These are phyloP conservation scores for Exserohilum turcica DNA, from an alignment of 2,329 filamentous ascomycete species.

Conservation along the genomic window DNA sequence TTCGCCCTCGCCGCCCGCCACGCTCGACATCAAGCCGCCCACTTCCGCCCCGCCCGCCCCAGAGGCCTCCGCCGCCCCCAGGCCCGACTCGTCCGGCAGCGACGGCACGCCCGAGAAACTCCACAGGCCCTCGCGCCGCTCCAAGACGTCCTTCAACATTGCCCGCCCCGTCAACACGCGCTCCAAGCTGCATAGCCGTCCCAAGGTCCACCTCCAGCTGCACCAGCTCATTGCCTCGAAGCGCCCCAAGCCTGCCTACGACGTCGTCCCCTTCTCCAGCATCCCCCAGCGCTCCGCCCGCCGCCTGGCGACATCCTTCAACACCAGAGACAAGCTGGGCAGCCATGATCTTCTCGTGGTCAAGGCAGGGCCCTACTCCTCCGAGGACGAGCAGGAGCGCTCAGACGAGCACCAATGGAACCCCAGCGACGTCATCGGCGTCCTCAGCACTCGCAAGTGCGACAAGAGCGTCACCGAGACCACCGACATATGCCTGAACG, in stretches of 20 bases:
- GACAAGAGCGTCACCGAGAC: constrained; percentile 62
- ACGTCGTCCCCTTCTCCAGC: constrained; percentile 72
- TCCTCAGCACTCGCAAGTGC: constrained; percentile 66
- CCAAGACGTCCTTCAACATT: constrained; percentile 68
- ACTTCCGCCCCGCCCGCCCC: constrained; percentile 1
- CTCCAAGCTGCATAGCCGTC: constrained; percentile 69
- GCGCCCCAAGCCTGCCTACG: constrained; percentile 70
- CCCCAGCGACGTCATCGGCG: constrained; percentile 65
- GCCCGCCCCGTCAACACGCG: constrained; percentile 67
- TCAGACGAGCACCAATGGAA: constrained; percentile 58
- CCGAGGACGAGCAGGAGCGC: constrained; percentile 49
- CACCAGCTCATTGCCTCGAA: constrained; percentile 66
- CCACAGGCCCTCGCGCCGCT: constrained; percentile 56
- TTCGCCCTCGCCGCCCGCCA: constrained; percentile 19
- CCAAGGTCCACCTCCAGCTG: constrained; percentile 72
- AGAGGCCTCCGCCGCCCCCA: constrained; percentile 24
- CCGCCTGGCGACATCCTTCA: constrained; percentile 66
- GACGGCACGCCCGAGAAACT: constrained; percentile 43
- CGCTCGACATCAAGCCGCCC: background rate
- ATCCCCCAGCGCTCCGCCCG: constrained; percentile 55
- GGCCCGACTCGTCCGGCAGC: constrained; percentile 49
- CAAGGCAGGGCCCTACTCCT: constrained; percentile 68
- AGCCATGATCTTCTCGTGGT: constrained; percentile 73
- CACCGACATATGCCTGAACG: constrained; percentile 69
- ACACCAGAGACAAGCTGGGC: constrained; percentile 66